Base-by-base conservation (phyloP, 2,329 filamentous ascomycete genomes). In the Scedosporium dehoogii region DNA sequence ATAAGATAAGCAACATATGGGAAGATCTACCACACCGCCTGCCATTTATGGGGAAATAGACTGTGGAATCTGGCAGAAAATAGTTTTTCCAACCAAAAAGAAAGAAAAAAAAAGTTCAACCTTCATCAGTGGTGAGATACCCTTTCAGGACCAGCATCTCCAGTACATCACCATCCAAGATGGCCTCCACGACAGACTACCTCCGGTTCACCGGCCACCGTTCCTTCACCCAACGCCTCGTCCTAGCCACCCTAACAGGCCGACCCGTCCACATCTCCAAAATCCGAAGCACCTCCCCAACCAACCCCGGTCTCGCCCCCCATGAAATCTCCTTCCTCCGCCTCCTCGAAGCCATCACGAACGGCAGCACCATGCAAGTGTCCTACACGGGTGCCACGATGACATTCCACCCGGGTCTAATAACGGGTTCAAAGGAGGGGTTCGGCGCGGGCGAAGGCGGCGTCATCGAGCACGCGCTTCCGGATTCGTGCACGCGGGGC, bases 251-350 rank as follows among this genome's bases (percentile, higher is more conserved):
- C 2, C 85, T 99, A 65, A 96, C 92, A 65, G 94, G 94, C 68
- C 86, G 89, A 44, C 87, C 94, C 2, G 79, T 97, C 62, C 92
- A 93, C 76, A 93, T 99, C 73, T 94, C 93, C 61, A 89, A 94
- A 75, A 97, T 99, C 77, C 91, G 94, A 70, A 86, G 90, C 67
- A 85, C 88, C 16, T 96, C 91, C 51, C 87, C 89, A 57, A 92
- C 91, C 48, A 87, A 89, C 69, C 92, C 94, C 1, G 94, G 94
- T 70, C 89, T 99, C 62, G 88, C 91, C 61, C 88, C 91, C 58
- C 89, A 96, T 78, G 94, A 99, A 77, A 87, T 97, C 70, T 97
- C 94, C 57, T 93, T 99, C 75, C 84, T 99, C 38, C 92, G 94
- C 63, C 89, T 99, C 18, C 87, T 99, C 71, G 94, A 97, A 75